Base-by-base conservation (phyloP, 192 early-diverging fungal species). In the Podila minutissima region DNA sequence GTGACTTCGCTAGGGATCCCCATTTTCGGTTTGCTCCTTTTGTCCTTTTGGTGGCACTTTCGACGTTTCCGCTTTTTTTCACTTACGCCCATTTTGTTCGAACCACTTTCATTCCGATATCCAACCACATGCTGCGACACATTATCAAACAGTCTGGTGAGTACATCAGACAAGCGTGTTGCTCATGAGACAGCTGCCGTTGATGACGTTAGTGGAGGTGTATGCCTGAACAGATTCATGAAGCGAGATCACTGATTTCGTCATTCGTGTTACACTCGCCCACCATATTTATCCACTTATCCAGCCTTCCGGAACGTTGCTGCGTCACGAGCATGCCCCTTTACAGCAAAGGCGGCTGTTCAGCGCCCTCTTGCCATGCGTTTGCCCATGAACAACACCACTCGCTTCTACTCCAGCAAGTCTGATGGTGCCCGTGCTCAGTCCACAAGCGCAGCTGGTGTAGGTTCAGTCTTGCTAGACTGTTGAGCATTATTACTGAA, bases 351-450 rank as follows among this genome's bases (percentile, higher is more conserved):
- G 33, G 20, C 61, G 5, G 4, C 61, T 10, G 59, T 59, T 35
- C 33, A 33, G 22, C 28, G 50, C 20, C n/a, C 32, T 67, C 29
- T 38, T 58, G 48, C 35, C n/a, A 49, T 20, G 62, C 63, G 49
- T 51, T 62, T 33, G 9, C 13, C 53, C 7, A 62, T 59, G 19
- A 20, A 37, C 32, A 69, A 55, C 55, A 24, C 5, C 46, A 1
- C 58, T 22, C 74, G 74, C 8, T 61, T 33, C 22, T 81, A 69
- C 29, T 69, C 70, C 33, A 66, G 28, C 32, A 64, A 77, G 13
- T 7, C 69, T 3, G 77, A 73, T 11, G 77, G 77, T 41, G 77
- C 71, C 33, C 70, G 77, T 59, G 62, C 77, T 24, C 77, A 81
- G 35, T 41, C 32, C 4, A 26, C 66, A 15, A 81, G 70, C 46